Evolutionary conservation across 73 alveolate species (phyloP), one percentile per base, ranked within the genome.

Genomic region (Uronychia binucleata): DNA sequence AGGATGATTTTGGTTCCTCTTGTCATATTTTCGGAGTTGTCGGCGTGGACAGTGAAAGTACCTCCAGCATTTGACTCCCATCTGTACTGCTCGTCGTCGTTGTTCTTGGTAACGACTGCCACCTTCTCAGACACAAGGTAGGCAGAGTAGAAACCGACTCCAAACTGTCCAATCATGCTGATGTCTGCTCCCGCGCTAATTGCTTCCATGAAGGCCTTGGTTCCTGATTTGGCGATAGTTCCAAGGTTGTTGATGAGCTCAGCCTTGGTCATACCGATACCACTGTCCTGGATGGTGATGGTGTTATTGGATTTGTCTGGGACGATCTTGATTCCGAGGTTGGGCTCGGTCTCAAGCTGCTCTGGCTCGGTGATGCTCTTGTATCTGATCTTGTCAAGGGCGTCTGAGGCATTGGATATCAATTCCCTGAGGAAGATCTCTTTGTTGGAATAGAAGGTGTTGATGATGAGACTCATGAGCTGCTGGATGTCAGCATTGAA

Each of bases 201-300:
- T 59, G 99, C 99, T 94, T 98, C 99, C 99, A 98, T 98, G 97
- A 98, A 98, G 57, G 99, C 99, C 94, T 98, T 98, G 84, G 99
- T 98, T 57, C 99, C 99, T 60, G 99, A 98, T 88, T 96, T 94
- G 83, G 99, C 99, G 75, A 98, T 98, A 82, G 99, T 98, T 87
- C 99, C 99, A 84, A 98, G 90, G 97, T 98, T 98, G 95, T 97
- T 96, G 88, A 98, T 94, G 94, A 98, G 89, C 93, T 98, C 99
- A 84, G 97, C 96, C 96, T 97, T 98, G 86, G 99, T 94, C 99
- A 98, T 98, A 89, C 99, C 99, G 87, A 98, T 97, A 86, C 99
- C 99, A 30, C 99, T 90, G 93, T 97, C 99, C 94, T 90, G 84
- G 80, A 98, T 91, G 88, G 99, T 97, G 78, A 98, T 91, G 87